Evolutionary conservation across 1,139 yeast species (phyloP), one percentile per base, ranked within the genome.

Genomic region (Scheffersomyces lignicola): DNA sequence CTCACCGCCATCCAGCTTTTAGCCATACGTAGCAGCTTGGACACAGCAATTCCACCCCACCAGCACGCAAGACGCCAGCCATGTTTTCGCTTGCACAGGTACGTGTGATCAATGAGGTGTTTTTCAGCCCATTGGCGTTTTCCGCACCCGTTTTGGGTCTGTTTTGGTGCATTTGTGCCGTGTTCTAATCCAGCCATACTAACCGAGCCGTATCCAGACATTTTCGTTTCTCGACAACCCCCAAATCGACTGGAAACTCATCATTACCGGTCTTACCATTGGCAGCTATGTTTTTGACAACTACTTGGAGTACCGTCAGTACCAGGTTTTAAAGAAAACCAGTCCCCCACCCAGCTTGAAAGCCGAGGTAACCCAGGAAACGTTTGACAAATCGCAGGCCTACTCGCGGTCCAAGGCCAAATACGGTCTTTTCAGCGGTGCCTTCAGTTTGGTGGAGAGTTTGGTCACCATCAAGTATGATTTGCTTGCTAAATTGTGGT

Each of bases 371-470:
- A 78, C 82, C 34, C 71, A 77, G 31, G 85, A 84, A 40, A 86
- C 92, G 3, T 87, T 86, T 49, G 71, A 71, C 35, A 85, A 88
- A 56, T 78, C 96, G 3, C 90, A 86, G 54, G 77, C 73, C 23
- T 92, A 92, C 56, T 79, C 95, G 4, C 66, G 85, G 29, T 86
- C 96, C n/a, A 90, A 89, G 58, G 75, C 89, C 35, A 68, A 71
- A 49, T 89, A 88, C 55, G 74, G 83, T 2, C 68, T 86, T 37
- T 59, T 85, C 37, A 59, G 77, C 17, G 75, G 78, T 29, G 46
- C 76, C 11, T 73, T 73, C 51, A 63, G 73, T 6, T 65, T 83
- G 33, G 48, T 73, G 11, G 77, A 82, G 52, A 84, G 82, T 52
- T 51, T 82, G 34, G 70, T 72, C 7, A 62, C 80, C 39, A 67